phyloP scores from a whole-genome alignment of 768 basidiomycete species.

The Lentinula guzmanii region DNA sequence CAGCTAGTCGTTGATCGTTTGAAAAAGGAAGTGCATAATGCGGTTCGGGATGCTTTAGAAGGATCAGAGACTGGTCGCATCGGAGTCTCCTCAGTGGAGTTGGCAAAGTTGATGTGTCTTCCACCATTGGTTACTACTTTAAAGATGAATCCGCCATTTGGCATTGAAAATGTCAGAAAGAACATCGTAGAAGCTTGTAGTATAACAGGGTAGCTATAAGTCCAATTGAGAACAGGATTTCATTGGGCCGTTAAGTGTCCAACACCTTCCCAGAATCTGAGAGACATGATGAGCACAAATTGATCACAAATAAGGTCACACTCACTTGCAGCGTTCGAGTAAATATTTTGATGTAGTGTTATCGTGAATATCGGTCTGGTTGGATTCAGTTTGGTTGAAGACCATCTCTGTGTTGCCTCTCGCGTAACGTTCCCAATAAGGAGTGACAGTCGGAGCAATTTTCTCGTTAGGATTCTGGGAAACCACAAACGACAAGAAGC shows the following conservation, averaged over 20 bases:
- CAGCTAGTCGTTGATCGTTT: background rate
- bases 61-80: background rate
- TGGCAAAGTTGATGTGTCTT: slow-evolving; percentile 50
- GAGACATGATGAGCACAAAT: background rate
- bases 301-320: background rate
- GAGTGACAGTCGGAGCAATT: slow-evolving; percentile 14
- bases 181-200: slow-evolving; percentile 56
- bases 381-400: slow-evolving; percentile 17
- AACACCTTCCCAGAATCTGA: slow-evolving; percentile 9
- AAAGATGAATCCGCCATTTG: slow-evolving; percentile 42
- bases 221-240: background rate
- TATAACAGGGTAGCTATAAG: no score
- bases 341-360: slow-evolving; percentile 13
- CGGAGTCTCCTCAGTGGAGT: background rate
- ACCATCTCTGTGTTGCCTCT: slow-evolving; percentile 20
- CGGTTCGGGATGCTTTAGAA: background rate
- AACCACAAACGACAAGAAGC: slow-evolving; percentile 16
- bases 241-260: slow-evolving; percentile 1
- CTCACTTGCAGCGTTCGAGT: slow-evolving; percentile 17
- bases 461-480: slow-evolving; percentile 14
- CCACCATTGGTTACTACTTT: slow-evolving; percentile 58
- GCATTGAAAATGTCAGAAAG: slow-evolving; percentile 48
- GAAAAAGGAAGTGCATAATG: background rate
- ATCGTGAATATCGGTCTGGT: slow-evolving; percentile 9
- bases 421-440: slow-evolving; percentile 10